Evolutionary conservation across 2,329 filamentous ascomycete genomes (phyloP).

Genomic region (Pezicula rhizophila): DNA sequence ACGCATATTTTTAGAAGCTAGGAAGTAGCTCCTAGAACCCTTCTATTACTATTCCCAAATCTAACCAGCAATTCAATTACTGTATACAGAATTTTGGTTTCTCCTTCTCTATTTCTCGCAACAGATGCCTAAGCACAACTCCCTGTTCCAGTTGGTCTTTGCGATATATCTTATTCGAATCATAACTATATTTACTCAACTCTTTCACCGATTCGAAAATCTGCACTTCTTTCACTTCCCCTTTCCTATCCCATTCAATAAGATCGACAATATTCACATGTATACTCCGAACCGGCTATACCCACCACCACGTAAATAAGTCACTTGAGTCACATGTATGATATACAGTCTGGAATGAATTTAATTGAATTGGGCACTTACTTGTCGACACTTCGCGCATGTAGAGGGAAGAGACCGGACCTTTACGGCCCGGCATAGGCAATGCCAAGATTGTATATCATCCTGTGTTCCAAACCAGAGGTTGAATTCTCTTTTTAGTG

Average conservation of each 20-base stretch:
- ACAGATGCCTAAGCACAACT: conserved; percentile 2
- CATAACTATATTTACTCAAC: conserved; percentile 4
- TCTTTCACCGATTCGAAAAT: conserved; percentile 3
- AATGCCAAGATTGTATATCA: conserved; percentile 6
- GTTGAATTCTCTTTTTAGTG: conserved; percentile 4
- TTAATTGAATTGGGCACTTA: background rate
- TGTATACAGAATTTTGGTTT: too few relatives aligned
- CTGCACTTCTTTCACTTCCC: background rate
- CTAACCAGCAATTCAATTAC: too few relatives aligned
- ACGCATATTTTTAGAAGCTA: too few relatives aligned
- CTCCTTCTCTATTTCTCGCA: too few relatives aligned
- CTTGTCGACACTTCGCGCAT: conserved; percentile 1
- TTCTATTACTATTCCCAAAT: too few relatives aligned
- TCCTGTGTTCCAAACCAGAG: conserved; percentile 8
- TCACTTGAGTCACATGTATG: background rate
- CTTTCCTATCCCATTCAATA: conserved; percentile 5
- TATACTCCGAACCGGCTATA: conserved; percentile 1
- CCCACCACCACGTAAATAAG: background rate
- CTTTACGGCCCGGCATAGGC: conserved; percentile 3
- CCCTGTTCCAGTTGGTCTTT: conserved; percentile 2
- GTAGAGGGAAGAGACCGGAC: conserved; percentile 6
- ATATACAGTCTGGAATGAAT: background rate
- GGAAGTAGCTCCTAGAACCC: too few relatives aligned
- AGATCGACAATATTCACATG: conserved; percentile 8
- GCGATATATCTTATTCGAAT: conserved; percentile 1